Percentiles rank a stretch among this genome's conserved stretches.
phyloP scores from a whole-genome alignment of 2,329 filamentous ascomycete species.

The Xylaria sp. region DNA sequence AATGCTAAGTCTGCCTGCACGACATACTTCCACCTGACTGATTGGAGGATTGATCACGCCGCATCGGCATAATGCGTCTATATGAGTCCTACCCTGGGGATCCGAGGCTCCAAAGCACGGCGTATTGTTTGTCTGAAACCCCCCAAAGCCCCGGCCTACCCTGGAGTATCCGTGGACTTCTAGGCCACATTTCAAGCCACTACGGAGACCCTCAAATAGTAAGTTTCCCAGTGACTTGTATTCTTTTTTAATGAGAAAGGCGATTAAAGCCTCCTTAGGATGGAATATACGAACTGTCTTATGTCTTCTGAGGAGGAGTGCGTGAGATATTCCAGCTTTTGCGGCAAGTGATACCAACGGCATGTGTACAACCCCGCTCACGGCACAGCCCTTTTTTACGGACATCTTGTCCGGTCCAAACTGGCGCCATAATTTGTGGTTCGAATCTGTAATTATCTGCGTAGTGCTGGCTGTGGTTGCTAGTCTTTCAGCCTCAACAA shows the following conservation, averaged over 20 bases:
- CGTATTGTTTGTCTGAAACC: constrained; percentile 11
- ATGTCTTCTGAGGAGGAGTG: not conserved
- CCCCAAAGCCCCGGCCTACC: not conserved
- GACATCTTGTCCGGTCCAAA: constrained; percentile 6
- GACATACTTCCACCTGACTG: not conserved
- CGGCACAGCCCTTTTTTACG: not conserved
- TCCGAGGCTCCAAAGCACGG: constrained; percentile 12
- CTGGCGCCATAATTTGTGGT: not conserved
- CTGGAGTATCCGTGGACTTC: not conserved
- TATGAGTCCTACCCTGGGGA: constrained; percentile 1
- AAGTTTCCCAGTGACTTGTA: not conserved
- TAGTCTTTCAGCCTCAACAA: not conserved
- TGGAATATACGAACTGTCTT: not conserved
- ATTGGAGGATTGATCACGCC: constrained; percentile 2
- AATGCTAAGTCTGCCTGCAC: not conserved
- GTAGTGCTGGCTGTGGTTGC: not conserved
- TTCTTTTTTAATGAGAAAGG: not conserved
- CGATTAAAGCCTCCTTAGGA: not conserved
- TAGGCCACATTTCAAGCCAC: not conserved
- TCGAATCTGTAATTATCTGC: not conserved
- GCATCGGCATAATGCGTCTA: not conserved
- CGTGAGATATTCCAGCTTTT: not conserved
- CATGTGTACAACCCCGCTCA: not conserved
- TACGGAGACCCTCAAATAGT: not conserved
- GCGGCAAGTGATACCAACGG: not conserved